Conservation (phyloP, 306 rosid species). For the Datisca glomerata region DNA sequence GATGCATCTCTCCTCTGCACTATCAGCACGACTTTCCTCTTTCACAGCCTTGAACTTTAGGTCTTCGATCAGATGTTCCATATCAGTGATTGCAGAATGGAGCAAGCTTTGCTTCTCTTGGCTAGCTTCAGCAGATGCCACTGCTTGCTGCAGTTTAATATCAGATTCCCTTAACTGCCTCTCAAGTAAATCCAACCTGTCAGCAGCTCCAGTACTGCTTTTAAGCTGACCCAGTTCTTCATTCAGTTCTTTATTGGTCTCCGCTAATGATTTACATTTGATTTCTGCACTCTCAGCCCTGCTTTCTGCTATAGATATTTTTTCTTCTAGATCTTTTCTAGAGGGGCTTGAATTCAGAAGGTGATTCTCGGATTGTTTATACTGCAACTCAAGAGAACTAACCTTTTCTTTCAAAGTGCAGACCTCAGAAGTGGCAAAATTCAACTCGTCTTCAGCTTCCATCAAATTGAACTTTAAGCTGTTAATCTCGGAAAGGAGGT, state of each 20-base stretch:
- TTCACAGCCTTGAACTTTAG: conserved; percentile 57
- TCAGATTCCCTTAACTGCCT: conserved; percentile 46
- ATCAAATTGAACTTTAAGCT: conserved; percentile 21
- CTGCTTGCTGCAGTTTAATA: conserved; percentile 48
- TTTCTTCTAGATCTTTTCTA: too few relatives aligned
- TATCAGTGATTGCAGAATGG: conserved; percentile 49
- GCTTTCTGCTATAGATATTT: too few relatives aligned
- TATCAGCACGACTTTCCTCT: conserved; percentile 64
- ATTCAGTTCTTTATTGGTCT: too few relatives aligned
- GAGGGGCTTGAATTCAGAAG: too few relatives aligned
- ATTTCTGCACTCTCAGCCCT: too few relatives aligned
- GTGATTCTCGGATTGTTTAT: conserved; percentile 40
- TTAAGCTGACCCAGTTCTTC: too few relatives aligned
- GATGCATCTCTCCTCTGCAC: conserved; percentile 63
- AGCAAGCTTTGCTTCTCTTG: conserved; percentile 71
- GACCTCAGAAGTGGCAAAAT: conserved; percentile 24
- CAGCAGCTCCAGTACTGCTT: conserved; percentile 32
- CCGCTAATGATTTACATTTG: too few relatives aligned
- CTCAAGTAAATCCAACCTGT: conserved; percentile 39
- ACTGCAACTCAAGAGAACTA: conserved; percentile 40
- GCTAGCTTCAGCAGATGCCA: conserved; percentile 78
- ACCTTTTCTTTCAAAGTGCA: conserved; percentile 28
- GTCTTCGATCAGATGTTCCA: conserved; percentile 67
- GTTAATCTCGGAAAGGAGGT: conserved; percentile 20
- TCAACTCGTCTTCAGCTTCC: conserved; percentile 38